phyloP scores from a whole-genome alignment of 306 rosid genomes.

The Mimosa pudica region DNA sequence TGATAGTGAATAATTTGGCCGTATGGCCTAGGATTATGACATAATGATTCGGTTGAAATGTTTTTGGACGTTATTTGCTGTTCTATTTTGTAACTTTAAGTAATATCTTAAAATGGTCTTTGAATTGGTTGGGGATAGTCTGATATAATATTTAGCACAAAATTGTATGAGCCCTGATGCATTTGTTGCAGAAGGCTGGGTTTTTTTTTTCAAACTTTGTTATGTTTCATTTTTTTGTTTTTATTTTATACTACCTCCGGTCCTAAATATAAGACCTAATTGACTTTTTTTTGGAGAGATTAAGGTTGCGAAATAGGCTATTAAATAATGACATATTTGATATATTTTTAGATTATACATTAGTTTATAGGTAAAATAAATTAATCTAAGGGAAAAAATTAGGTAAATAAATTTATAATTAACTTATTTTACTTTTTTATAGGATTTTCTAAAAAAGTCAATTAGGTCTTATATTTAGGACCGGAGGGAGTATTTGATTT shows the following conservation, averaged over 20 bases:
- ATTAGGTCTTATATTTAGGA: no score
- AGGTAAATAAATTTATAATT: no score
- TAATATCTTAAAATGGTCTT: background rate
- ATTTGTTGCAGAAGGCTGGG: background rate
- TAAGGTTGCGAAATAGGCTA: no score
- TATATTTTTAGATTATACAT: no score
- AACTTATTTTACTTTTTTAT: no score
- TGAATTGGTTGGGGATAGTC: slow-evolving; percentile 3
- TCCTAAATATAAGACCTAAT: no score
- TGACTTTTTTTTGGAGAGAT: no score
- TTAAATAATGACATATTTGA: no score
- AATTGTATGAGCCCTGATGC: background rate
- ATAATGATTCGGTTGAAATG: background rate
- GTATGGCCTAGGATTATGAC: background rate
- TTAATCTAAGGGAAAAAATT: no score
- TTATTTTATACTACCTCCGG: no score
- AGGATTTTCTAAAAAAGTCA: no score
- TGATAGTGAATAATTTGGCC: background rate
- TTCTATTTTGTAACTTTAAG: background rate
- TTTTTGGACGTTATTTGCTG: background rate
- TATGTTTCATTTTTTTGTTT: background rate
- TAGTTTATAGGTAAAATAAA: no score
- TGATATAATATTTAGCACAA: background rate
- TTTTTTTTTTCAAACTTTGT: background rate
- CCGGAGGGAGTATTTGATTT: background rate